These are phyloP conservation scores for Microcyclospora pomicola DNA, from an alignment of 2,329 filamentous ascomycete species.

Conservation along the genomic window DNA sequence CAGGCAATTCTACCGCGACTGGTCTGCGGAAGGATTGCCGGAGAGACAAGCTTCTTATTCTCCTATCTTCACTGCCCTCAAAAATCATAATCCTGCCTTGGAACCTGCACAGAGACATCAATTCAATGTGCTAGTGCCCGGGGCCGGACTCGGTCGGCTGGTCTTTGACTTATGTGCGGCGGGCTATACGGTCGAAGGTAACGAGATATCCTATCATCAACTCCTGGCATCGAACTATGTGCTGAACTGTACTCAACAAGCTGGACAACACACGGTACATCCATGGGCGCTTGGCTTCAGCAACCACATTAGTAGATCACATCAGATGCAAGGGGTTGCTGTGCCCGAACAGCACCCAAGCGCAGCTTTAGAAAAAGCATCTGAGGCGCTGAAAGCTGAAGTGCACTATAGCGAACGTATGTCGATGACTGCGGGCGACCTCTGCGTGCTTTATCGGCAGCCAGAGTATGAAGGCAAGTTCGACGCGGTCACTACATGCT, in stretches of 20 bases:
- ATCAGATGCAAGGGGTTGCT: slow-evolving; percentile 60
- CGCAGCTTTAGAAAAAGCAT: slow-evolving; percentile 20
- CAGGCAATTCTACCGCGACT: slow-evolving; percentile 88
- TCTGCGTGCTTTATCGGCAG: slow-evolving; percentile 68
- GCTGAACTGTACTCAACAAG: slow-evolving; percentile 50
- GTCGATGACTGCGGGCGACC: slow-evolving; percentile 89
- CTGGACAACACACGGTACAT: slow-evolving; percentile 56
- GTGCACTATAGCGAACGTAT: slow-evolving; percentile 48
- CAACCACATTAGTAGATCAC: slow-evolving; percentile 58
- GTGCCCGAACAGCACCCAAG: slow-evolving; percentile 59
- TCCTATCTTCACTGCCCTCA: slow-evolving; percentile 55
- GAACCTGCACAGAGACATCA: slow-evolving; percentile 15
- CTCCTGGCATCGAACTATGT: slow-evolving; percentile 72
- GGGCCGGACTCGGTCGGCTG: slow-evolving; percentile 74
- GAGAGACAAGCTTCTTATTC: slow-evolving; percentile 70
- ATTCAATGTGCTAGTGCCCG: slow-evolving; percentile 67
- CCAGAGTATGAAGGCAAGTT: slow-evolving; percentile 48
- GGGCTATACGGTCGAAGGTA: slow-evolving; percentile 70
- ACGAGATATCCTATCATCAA: slow-evolving; percentile 92
- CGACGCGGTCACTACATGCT: slow-evolving; percentile 76
- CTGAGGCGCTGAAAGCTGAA: slow-evolving; percentile 9
- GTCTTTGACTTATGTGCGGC: slow-evolving; percentile 70
- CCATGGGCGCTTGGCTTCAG: slow-evolving; percentile 84
- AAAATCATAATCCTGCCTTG: slow-evolving; percentile 29
- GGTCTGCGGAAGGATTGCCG: slow-evolving; percentile 60